Conservation (phyloP, 306 rosid genomes). For the Glycine latifolia region DNA sequence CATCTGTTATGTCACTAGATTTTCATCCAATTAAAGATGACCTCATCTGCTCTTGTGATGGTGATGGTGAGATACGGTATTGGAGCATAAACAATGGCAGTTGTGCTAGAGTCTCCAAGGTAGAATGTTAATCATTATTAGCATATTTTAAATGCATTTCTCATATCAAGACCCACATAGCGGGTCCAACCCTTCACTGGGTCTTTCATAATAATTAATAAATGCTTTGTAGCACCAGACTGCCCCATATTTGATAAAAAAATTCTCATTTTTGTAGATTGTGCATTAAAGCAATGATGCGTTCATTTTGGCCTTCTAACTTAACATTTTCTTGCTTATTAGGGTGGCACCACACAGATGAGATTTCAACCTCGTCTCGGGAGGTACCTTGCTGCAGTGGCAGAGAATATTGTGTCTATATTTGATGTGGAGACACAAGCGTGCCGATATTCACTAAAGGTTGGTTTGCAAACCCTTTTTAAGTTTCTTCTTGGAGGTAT, state of each 20-base stretch:
- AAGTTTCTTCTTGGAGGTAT: background rate
- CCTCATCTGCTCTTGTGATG: slow-evolving; percentile 90
- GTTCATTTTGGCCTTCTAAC: slow-evolving; percentile 34
- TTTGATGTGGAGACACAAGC: slow-evolving; percentile 86
- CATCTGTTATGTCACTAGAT: slow-evolving; percentile 87
- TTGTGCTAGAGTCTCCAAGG: slow-evolving; percentile 80
- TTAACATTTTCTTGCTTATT: slow-evolving; percentile 29
- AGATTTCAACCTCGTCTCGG: slow-evolving; percentile 97
- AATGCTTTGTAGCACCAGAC: background rate
- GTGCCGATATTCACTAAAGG: slow-evolving; percentile 84
- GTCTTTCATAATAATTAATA: background rate
- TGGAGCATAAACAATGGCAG: slow-evolving; percentile 95
- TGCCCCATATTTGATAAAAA: background rate
- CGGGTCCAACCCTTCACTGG: background rate
- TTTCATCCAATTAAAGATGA: slow-evolving; percentile 96
- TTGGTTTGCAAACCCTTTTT: slow-evolving; percentile 41
- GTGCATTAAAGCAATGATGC: background rate
- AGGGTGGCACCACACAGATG: slow-evolving; percentile 90
- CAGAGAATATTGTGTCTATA: slow-evolving; percentile 89
- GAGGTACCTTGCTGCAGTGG: slow-evolving; percentile 87
- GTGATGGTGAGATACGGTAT: slow-evolving; percentile 92
- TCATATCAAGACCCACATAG: background rate
- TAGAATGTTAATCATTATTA: slow-evolving; percentile 41
- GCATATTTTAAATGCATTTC: background rate
- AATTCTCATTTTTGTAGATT: slow-evolving; percentile 5